Evolutionary conservation across 805 yeast species (phyloP), one percentile per base, ranked within the genome.

Genomic region (Candida patagonica): DNA sequence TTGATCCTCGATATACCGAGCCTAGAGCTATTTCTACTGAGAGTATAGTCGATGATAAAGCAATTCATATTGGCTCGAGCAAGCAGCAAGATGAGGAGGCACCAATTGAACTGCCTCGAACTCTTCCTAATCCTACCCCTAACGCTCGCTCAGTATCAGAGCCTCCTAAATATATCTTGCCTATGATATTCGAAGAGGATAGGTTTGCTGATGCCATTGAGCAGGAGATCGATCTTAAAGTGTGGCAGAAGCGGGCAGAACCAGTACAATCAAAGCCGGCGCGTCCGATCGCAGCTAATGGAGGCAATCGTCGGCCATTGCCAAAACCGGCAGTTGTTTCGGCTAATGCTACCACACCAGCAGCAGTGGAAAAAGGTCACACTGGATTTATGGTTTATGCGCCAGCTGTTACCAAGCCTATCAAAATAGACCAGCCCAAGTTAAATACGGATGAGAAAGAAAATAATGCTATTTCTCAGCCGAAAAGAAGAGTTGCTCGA

Each of bases 181-280:
- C 66, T 1, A 60, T 60, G 63, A 60, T 61, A 20, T 62, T 62
- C 37, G 66, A 62, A 36, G 66, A 62, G 30, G 65, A 60, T 37
- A 36, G 62, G 34, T 61, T 62, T 42, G 62, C 63, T 2, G 63
- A 58, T 39, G 62, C 64, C 12, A 48, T 60, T 7, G 65, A 59
- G 43, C 60, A 60, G 30, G 65, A 59, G 38, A 49, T 59, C 36
- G 59, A 58, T 20, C 27, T 45, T 35, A 50, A 52, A 42, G 41
- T 53, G 8, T 15, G 19, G 23, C 43, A 54, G 43, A 47, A 47
- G 32, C 42, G 26, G 22, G 33, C 37, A 17, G 17, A n/a, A 4
- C 34, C 34, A 5, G 26, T 12, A 26, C 32, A n/a, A 17, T 19
- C 23, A 3, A 16, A 17, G 35, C 42, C 19, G 40, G 33, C 35